Evolutionary conservation across 2,329 filamentous ascomycete species (phyloP).

Genomic region (Fusarium sp.): DNA sequence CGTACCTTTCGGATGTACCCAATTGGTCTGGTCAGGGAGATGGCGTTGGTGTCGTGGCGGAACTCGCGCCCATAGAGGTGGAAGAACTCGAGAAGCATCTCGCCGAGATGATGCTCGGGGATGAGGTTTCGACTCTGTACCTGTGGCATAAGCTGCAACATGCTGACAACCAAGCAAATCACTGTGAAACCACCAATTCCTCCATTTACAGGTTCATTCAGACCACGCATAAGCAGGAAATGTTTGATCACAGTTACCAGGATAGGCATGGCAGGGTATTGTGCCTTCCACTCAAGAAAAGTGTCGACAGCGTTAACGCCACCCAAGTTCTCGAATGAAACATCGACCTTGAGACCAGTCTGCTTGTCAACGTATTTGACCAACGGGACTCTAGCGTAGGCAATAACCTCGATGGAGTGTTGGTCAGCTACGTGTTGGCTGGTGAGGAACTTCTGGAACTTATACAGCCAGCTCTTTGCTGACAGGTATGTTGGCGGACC

Average conservation of each 20-base stretch:
- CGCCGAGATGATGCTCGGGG: slow-evolving; percentile 76
- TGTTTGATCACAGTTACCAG: slow-evolving; percentile 93
- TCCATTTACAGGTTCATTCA: slow-evolving; percentile 92
- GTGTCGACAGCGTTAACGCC: slow-evolving; percentile 84
- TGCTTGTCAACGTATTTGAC: slow-evolving; percentile 86
- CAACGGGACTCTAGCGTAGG: slow-evolving; percentile 84
- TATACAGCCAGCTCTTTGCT: slow-evolving; percentile 67
- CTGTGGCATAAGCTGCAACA: slow-evolving; percentile 83
- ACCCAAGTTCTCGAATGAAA: slow-evolving; percentile 93
- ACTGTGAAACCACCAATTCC: slow-evolving; percentile 94
- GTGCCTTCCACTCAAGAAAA: slow-evolving; percentile 80
- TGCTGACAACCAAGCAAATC: slow-evolving; percentile 91
- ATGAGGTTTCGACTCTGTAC: slow-evolving; percentile 69
- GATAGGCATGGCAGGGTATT: slow-evolving; percentile 86
- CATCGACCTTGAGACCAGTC: slow-evolving; percentile 86
- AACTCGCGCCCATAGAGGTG: slow-evolving; percentile 89
- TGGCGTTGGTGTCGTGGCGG: slow-evolving; percentile 74
- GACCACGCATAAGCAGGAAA: slow-evolving; percentile 84
- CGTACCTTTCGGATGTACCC: slow-evolving; percentile 80
- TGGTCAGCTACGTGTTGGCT: slow-evolving; percentile 65
- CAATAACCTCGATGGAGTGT: slow-evolving; percentile 73
- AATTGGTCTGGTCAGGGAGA: slow-evolving; percentile 76
- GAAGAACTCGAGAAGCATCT: slow-evolving; percentile 87
- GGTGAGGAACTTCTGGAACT: slow-evolving; percentile 70
- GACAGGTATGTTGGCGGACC: slow-evolving; percentile 59